A percentile compares a stretch with the other conserved stretches of the same genome.
Evolutionary conservation across 176 grass and related monocot genomes (phyloP).

Genomic region (Carex parvula): DNA sequence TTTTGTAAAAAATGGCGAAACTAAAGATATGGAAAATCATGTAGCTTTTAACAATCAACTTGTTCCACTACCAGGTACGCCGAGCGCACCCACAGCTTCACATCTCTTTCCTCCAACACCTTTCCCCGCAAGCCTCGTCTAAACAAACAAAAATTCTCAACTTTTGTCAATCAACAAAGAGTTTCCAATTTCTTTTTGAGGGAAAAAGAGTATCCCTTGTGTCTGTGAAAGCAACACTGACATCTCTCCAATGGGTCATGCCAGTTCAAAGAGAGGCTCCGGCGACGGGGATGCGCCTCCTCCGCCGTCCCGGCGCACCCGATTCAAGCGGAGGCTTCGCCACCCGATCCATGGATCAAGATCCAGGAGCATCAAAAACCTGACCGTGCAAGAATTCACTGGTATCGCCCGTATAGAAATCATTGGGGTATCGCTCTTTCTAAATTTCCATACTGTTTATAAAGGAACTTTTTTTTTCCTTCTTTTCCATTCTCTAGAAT

Average conservation of each 20-base stretch:
- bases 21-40: not conserved
- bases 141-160: not conserved
- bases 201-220: not conserved
- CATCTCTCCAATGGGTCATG: conserved; percentile 45
- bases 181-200: not conserved
- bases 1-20: not conserved
- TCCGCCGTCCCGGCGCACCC: conserved; percentile 60
- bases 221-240: not conserved
- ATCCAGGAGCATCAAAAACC: not conserved
- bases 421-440: conserved; percentile 37
- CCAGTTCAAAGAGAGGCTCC: conserved; percentile 33
- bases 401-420: conserved; percentile 85
- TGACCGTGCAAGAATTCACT: conserved; percentile 60
- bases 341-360: conserved; percentile 27
- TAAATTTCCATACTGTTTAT: not conserved
- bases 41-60: too few species aligned
- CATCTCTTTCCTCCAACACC: not conserved
- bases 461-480: not conserved
- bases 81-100: not conserved
- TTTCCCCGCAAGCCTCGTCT: not conserved
- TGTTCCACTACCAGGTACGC: not conserved
- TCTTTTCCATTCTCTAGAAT: not conserved
- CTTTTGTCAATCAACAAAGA: not conserved
- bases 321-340: conserved; percentile 62
- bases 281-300: conserved; percentile 18